Base-by-base conservation (phyloP, 768 basidiomycete genomes). In the Pulveroboletus sp. region DNA sequence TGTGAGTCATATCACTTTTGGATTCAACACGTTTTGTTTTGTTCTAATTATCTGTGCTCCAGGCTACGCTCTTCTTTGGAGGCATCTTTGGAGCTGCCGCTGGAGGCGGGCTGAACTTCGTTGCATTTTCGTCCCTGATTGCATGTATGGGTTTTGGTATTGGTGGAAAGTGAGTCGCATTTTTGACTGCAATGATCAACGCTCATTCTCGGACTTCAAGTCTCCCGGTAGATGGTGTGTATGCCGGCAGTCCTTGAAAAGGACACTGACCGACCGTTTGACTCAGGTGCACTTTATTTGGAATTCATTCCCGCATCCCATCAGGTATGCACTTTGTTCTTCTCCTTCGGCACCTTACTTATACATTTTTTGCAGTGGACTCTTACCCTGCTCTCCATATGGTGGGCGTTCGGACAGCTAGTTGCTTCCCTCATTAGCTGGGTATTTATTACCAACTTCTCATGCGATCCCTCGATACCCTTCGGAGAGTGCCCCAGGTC, bases 391-490 rank as follows among this genome's bases (percentile, higher is more conserved):
- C 72, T 82, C 2, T 78, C 79, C 16, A 70, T 72, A 20, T 79
- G 76, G 75, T 80, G 79, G 77, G 69, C 79, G 49, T 40, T 75
- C 48, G 73, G 80, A 31, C 67, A 80, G 66, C 69, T 81, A 10
- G 59, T 75, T 16, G 74, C 78, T 9, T 79, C 75, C 16, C 60
- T 76, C 25, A 68, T 82, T 25, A 75, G 78, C 7, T 83, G 78
- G 75, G 77, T 69, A 0, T 77, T 82, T 55, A 79, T 82, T 29
- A 72, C 72, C 21, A 77, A 75, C 51, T 82, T 75, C 56, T 79
- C 80, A 5, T 83, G 81, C 58, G 55, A 64, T 24, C 50, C n/a
- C n/a, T n/a, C n/a, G n/a, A n/a, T n/a, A n/a, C n/a, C 49, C 5
- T 59, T 55, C 25, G 67, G 73, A 33, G 64, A 77, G 54, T 84